Evolutionary conservation across 2,329 filamentous ascomycete genomes (phyloP), one percentile per base, ranked within the genome.

Genomic region (Trichophyton rubrum): DNA sequence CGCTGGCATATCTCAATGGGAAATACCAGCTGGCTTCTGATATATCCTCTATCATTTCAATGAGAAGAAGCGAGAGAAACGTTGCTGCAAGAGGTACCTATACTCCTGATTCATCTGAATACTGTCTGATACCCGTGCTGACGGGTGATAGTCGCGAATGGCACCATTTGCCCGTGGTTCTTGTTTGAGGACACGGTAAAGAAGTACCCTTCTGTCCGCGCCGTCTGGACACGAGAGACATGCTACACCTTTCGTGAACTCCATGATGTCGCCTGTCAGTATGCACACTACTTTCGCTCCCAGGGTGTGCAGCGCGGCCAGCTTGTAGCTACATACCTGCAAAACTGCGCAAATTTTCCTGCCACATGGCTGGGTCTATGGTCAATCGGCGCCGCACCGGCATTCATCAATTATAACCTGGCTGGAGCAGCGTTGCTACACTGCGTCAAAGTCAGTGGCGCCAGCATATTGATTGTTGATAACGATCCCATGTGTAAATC

Each of bases 321-420:
- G 38, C 74, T 87, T 1, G 84, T 88, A 0, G 82, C 79, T 2
- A 77, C 89, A 62, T 87, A 85, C 70, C 80, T 88, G 71, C 79
- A 78, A 66, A 89, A 89, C 70, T 81, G 82, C 13, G 79, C 83
- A 0, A 85, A 89, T 60, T 88, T 88, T 65, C 67, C 86, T 7
- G 82, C 87, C 56, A 79, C 80, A 2, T 86, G 85, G 82, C 68
- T 88, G 45, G 86, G 81, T 0, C 73, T 85, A 2, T 81, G 82
- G 78, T 79, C 82, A 8, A 81, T 89, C 60, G 86, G 86, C 2
- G 83, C 83, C 13, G 84, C 84, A 0, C 86, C 86, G 0, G 85
- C 86, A 0, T 80, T 87, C 71, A 85, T 89, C 69, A 89, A 89
- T 69, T 83, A 85, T 69, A 85, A 89, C 67, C 74, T 89, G 6